Base-by-base conservation (phyloP, 179 eudicot species). In the Beta lomatogona region DNA sequence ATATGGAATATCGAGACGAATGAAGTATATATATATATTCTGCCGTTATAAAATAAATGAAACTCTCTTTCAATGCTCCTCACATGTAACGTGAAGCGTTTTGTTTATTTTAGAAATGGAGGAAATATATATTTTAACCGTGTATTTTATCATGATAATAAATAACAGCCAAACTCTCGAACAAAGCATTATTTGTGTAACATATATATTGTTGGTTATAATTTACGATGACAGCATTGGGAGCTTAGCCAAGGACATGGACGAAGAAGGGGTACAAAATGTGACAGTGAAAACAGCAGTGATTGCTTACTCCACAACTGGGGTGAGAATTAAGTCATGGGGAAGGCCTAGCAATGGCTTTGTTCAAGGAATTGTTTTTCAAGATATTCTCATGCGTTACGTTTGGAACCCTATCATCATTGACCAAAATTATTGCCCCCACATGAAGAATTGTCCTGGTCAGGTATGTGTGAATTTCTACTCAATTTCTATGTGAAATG, bases 241-340 rank as follows among this genome's bases (percentile, higher is more conserved):
- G 22, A 85, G 85, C 75, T 66, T 82, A 64, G 85, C 83, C 1
- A 81, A 73, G 75, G 76, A 67, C 8, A 18, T 22, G n/a, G 82
- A 84, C 2, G 86, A 84, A 77, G 83, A 79, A 46, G 87, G 87
- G 58, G 87, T 85, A 48, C 81, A 79, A 80, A 80, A 83, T 77
- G 86, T 86, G 58, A 83, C 80, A 15, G 84, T 84, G 13, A 86
- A 81, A 25, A 80, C 81, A 8, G 83, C 79, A 9, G 80, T 83
- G 59, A 46, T 86, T 6, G 25, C 31, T 6, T 52, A 79, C 41
- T 80, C 88, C 53, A 68, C 76, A 53, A 86, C 82, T 16, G 87
- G 87, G 6, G 75, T 85, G 21, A 85, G 87, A 65, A 85, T 85
- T 9, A 85, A 85, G 82, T 82, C 87, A 19, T 85, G 87, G 87